Base-by-base conservation (phyloP, 179 eudicot genomes). In the Beta lomatogona region DNA sequence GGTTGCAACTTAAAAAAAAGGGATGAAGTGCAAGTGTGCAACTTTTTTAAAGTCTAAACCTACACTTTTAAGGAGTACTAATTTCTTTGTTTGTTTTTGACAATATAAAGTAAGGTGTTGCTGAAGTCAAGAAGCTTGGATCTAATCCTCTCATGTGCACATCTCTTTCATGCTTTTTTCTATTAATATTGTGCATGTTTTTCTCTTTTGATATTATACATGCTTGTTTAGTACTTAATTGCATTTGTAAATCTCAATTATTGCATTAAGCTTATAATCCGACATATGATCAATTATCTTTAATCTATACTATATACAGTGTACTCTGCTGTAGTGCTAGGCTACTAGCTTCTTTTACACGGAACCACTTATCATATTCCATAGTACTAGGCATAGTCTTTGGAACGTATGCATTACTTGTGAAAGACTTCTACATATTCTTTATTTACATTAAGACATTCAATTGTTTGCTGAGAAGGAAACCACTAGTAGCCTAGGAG, bases 141-240 rank as follows among this genome's bases (percentile, higher is more conserved):
- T 77, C 61, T 36, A 41, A 58, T 76, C 53, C 68, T n/a, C 79
- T 76, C 68, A 18, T 61, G 79, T 63, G 19, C 61, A 73, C 4
- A 13, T 25, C 76, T 52, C 4, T 44, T 44, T 44, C 74, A 18
- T 46, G 31, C 74, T 71, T 18, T 66, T 15, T 1, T 6, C 14
- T 68, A 15, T 15, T 2, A 48, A 48, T 48, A 48, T 5, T 68
- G 28, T 25, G 28, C 28, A 25, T 25, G 28, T 25, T 25, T 25
- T 66, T 15, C 2, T 6, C 14, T 68, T 41, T 15, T 2, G 5
- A 48, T 48, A 48, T 5, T 68, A 19, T n/a, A 68, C 72, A 15
- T 7, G n/a, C 21, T 68, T 41, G 52, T 70, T 22, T 46, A 46
- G 46, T 22, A 46, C 73, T 70, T 70, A 36, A 67, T 48, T 70